Evolutionary conservation across 768 basidiomycete species (phyloP).

Genomic region (Lactarius vividus): DNA sequence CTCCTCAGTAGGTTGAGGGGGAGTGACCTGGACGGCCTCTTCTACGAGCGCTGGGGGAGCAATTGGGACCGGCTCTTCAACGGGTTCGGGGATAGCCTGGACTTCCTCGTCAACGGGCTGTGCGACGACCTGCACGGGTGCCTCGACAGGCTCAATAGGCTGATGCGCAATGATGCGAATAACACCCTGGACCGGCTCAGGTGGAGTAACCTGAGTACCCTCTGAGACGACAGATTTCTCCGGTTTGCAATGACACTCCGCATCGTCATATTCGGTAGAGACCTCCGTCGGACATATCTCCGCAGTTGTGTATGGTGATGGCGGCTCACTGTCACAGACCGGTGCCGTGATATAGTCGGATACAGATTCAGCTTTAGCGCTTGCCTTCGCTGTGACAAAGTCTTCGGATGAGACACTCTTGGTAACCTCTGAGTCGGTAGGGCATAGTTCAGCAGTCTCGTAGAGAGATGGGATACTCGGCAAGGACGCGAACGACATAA

Average conservation of each 20-base stretch:
- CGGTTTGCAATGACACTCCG: conserved; percentile 38
- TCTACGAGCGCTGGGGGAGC: neutral
- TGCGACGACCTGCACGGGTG: neutral
- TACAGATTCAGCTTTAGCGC: conserved; percentile 35
- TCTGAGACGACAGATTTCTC: conserved; percentile 16
- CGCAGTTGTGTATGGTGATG: conserved; percentile 52
- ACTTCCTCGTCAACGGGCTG: conserved; percentile 6
- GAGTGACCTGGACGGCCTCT: neutral
- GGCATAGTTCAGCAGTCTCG: conserved; percentile 35
- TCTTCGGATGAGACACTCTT: conserved; percentile 17
- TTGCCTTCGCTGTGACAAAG: conserved; percentile 24
- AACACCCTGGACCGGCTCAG: conserved; percentile 35
- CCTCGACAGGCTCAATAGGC: conserved; percentile 19
- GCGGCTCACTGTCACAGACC: conserved; percentile 38
- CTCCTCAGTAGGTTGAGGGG: neutral
- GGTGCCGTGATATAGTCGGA: conserved; percentile 46
- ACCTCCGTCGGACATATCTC: conserved; percentile 44
- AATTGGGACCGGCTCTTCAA: neutral
- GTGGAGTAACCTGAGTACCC: conserved; percentile 14
- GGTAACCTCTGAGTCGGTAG: conserved; percentile 32
- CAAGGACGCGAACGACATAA: conserved; percentile 53
- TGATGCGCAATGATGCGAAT: conserved; percentile 27
- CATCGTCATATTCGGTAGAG: conserved; percentile 48
- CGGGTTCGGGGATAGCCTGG: neutral
- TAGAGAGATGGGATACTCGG: conserved; percentile 56